These are phyloP conservation scores for Claviceps cyperi DNA, from an alignment of 2,329 filamentous ascomycete genomes.

Conservation along the genomic window DNA sequence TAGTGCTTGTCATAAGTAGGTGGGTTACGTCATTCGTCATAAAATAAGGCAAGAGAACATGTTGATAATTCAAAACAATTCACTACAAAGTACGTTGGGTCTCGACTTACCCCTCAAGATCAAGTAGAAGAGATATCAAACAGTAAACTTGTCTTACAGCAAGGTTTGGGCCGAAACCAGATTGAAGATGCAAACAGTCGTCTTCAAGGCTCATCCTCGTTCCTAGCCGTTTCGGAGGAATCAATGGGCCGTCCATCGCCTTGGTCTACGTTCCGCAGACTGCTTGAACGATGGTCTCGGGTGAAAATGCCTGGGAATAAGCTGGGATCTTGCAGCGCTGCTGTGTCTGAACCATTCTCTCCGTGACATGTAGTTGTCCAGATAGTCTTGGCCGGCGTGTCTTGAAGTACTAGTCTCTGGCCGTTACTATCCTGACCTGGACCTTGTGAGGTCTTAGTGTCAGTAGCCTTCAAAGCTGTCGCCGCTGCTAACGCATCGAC, in stretches of 20 bases:
- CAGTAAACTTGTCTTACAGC: background rate
- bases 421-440: background rate
- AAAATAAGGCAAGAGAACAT: no score
- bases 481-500: background rate
- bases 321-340: slow-evolving; percentile 34
- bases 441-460: background rate
- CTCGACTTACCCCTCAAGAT: background rate
- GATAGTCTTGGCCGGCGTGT: background rate
- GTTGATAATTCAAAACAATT: no score
- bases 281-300: slow-evolving; percentile 29
- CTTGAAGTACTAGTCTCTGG: background rate
- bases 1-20: no score
- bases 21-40: no score
- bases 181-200: background rate
- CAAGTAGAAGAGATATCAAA: background rate
- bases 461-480: background rate
- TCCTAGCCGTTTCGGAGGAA: slow-evolving; percentile 7
- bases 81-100: background rate
- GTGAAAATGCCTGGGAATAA: slow-evolving; percentile 60
- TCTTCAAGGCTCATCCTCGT: slow-evolving; percentile 6
- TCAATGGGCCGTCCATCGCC: slow-evolving; percentile 11
- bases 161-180: background rate
- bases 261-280: slow-evolving; percentile 18
- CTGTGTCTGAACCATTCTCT: slow-evolving; percentile 17
- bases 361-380: background rate